phyloP scores from a whole-genome alignment of 2,329 filamentous ascomycete species.

The Aureobasidium namibiae region DNA sequence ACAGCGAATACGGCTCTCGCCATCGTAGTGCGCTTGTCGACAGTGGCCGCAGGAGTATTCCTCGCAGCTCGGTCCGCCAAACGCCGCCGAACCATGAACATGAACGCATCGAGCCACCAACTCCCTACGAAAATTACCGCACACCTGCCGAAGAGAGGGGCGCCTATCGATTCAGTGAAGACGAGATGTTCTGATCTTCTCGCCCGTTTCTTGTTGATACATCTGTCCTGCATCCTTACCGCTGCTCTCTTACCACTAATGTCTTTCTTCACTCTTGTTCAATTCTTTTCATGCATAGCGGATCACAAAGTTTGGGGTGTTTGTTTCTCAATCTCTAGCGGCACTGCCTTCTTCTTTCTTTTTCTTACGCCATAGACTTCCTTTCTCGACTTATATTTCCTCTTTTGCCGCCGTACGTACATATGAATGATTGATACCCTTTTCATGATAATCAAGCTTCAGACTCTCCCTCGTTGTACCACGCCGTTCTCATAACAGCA shows the following conservation, averaged over 20 bases:
- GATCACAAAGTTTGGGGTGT: not conserved
- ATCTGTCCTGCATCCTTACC: not conserved
- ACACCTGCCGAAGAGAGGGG: conserved; percentile 24
- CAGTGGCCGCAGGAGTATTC: not conserved
- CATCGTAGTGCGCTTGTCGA: not conserved
- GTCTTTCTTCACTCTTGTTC: not conserved
- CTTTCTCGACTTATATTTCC: not conserved
- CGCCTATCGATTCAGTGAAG: conserved; percentile 15
- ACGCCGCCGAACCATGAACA: not conserved
- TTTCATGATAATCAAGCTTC: not conserved
- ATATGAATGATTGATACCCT: conserved; percentile 8
- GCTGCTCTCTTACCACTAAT: not conserved
- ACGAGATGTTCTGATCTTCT: conserved; percentile 21
- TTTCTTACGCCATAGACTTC: not conserved
- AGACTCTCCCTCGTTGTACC: not conserved
- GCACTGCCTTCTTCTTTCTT: not conserved
- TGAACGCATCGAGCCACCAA: conserved; percentile 15
- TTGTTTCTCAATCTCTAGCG: not conserved
- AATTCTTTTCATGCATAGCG: conserved; percentile 10
- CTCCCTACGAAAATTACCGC: conserved; percentile 22
- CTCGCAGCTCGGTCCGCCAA: not conserved
- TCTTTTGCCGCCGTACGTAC: not conserved
- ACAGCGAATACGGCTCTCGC: conserved; percentile 8
- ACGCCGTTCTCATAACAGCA: no score
- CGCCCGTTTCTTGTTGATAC: not conserved